Percentiles rank a stretch among this genome's conserved stretches.
phyloP scores from a whole-genome alignment of 441 rosid species.

The Eruca vesicaria region DNA sequence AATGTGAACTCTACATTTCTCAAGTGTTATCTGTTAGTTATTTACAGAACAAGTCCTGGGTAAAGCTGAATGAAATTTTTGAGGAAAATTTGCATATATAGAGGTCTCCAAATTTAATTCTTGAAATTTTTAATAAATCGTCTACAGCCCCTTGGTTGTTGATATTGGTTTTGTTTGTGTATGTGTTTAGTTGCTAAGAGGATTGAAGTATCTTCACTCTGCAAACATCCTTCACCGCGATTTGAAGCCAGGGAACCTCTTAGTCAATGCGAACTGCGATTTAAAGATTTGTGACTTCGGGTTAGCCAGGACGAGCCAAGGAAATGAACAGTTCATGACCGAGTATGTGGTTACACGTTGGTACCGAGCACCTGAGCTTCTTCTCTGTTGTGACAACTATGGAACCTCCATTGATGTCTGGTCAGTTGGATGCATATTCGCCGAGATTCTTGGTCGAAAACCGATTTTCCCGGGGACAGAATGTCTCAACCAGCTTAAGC shows the following conservation, averaged over 20 bases:
- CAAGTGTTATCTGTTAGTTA: no score
- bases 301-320: slow-evolving; percentile 57
- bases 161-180: background rate
- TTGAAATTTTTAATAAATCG: no score
- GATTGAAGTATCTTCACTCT: slow-evolving; percentile 60
- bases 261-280: slow-evolving; percentile 53
- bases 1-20: background rate
- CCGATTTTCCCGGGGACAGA: slow-evolving; percentile 62
- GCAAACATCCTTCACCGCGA: slow-evolving; percentile 58
- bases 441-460: slow-evolving; percentile 56
- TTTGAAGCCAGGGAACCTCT: slow-evolving; percentile 56
- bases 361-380: slow-evolving; percentile 71
- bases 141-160: no score
- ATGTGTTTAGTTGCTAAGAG: slow-evolving; percentile 44
- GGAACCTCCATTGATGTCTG: slow-evolving; percentile 60
- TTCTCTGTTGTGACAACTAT: slow-evolving; percentile 63
- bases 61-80: no score
- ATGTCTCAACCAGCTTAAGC: slow-evolving; percentile 50
- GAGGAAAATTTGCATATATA: no score
- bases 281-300: slow-evolving; percentile 64
- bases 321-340: slow-evolving; percentile 64
- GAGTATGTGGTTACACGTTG: slow-evolving; percentile 68
- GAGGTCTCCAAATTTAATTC: no score
- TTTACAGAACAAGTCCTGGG: no score
- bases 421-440: slow-evolving; percentile 72